Conservation (phyloP, 306 rosid genomes). For the Vicia sativa region DNA sequence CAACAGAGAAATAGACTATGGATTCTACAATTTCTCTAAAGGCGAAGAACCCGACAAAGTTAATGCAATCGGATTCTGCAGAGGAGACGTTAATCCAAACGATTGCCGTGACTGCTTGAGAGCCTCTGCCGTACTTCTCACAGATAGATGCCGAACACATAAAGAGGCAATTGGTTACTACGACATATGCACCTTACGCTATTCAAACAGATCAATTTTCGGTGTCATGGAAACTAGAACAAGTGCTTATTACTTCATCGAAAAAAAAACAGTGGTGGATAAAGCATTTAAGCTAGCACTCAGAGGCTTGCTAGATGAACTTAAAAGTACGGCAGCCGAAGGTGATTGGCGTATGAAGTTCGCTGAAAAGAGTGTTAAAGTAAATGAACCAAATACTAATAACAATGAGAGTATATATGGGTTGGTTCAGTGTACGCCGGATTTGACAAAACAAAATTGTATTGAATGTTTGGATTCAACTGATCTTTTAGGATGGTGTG, state of each 20-base stretch:
- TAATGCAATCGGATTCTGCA: slow-evolving; percentile 31
- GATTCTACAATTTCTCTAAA: slow-evolving; percentile 40
- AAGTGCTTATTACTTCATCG: accelerated
- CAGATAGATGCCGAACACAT: not conserved
- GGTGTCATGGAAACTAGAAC: not conserved
- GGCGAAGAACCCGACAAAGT: slow-evolving; percentile 32
- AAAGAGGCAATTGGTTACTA: slow-evolving; percentile 23
- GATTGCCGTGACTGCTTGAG: slow-evolving; percentile 15
- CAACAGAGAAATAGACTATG: slow-evolving; percentile 29
- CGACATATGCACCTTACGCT: slow-evolving; percentile 29
- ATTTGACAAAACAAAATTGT: not conserved
- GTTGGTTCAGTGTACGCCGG: slow-evolving; percentile 33
- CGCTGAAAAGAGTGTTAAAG: not conserved
- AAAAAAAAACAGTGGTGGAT: not conserved
- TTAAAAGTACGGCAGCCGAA: slow-evolving; percentile 12
- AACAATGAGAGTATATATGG: slow-evolving; percentile 14
- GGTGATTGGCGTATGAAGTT: slow-evolving; percentile 37
- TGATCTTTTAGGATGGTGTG: not conserved
- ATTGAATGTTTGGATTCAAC: not conserved
- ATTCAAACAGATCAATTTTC: slow-evolving; percentile 25
- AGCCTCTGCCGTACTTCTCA: not conserved
- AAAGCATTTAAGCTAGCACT: slow-evolving; percentile 6
- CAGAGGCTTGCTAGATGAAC: not conserved
- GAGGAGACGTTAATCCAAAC: slow-evolving; percentile 37
- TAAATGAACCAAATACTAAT: not conserved